Conservation (phyloP, 192 early-diverging fungal genomes). For the Coemansia sp. region DNA sequence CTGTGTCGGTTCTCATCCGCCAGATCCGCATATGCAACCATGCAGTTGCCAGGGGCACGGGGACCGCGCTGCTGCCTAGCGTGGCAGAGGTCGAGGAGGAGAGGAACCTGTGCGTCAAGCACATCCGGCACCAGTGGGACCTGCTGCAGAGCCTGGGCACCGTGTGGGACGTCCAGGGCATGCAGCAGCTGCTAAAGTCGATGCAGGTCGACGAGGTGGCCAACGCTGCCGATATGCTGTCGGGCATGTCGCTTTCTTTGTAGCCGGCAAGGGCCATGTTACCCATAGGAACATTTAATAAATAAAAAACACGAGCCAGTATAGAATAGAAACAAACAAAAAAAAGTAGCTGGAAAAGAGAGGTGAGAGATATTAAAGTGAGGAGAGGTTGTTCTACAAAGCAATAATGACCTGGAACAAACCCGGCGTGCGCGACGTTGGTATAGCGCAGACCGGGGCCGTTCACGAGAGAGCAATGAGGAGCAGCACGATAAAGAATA, state of each 20-base stretch:
- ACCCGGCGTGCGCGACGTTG: no score
- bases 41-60: conserved; percentile 5
- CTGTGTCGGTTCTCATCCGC: conserved; percentile 42
- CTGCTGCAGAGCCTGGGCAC: conserved; percentile 34
- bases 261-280: no score
- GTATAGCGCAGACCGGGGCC: no score
- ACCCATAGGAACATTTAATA: no score
- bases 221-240: conserved; percentile 45
- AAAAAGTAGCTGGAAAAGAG: not conserved
- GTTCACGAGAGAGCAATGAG: conserved; percentile 54
- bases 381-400: no score
- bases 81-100: conserved; percentile 1
- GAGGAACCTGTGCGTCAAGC: conserved; percentile 20
- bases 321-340: conserved; percentile 6
- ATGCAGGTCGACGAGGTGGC: conserved; percentile 51
- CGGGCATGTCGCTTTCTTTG: conserved; percentile 31
- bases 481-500: conserved; percentile 62
- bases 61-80: not conserved
- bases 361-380: no score
- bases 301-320: not conserved
- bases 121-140: conserved; percentile 43
- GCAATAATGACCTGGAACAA: no score
- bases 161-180: conserved; percentile 45
- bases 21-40: conserved; percentile 43
- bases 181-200: conserved; percentile 38